Conservation (phyloP, 306 rosid genomes). For the Cicer bijugum region DNA sequence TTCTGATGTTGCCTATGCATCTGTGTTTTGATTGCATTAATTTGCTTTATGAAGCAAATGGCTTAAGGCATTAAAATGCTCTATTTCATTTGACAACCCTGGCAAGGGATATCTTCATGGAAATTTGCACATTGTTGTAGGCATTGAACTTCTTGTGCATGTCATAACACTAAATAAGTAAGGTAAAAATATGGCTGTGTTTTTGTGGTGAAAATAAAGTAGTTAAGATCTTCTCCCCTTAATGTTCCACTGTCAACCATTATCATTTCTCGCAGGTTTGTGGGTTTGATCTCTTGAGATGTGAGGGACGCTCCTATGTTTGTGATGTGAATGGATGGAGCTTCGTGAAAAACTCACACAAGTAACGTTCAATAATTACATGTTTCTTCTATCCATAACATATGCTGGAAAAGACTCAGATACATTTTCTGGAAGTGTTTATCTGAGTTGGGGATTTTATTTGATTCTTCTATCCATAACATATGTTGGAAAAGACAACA, state of each 20-base stretch:
- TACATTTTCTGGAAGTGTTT: constrained; percentile 25
- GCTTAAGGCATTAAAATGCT: not conserved
- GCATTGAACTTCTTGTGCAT: not conserved
- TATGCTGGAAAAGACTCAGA: no score
- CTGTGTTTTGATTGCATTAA: not conserved
- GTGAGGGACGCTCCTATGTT: constrained; percentile 95
- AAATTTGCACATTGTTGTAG: not conserved
- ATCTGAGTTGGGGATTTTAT: constrained; percentile 15
- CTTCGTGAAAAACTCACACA: constrained; percentile 94
- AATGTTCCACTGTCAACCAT: constrained; percentile 19
- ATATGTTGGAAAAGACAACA: constrained; percentile 18
- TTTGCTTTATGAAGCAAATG: not conserved
- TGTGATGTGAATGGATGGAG: constrained; percentile 99
- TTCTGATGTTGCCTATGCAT: constrained; percentile 5
- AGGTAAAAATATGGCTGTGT: not conserved
- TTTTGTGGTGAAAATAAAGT: not conserved
- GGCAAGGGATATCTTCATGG: not conserved
- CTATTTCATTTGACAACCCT: not conserved
- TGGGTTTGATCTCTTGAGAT: constrained; percentile 94
- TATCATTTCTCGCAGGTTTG: constrained; percentile 72
- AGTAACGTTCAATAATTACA: constrained; percentile 56
- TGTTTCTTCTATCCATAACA: no score
- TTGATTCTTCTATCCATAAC: not conserved
- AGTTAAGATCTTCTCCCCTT: not conserved
- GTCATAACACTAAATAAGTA: not conserved